These are phyloP conservation scores for Xerocomus cyaneibrunnescens DNA, from an alignment of 1,284 basidiomycete genomes.

Conservation along the genomic window DNA sequence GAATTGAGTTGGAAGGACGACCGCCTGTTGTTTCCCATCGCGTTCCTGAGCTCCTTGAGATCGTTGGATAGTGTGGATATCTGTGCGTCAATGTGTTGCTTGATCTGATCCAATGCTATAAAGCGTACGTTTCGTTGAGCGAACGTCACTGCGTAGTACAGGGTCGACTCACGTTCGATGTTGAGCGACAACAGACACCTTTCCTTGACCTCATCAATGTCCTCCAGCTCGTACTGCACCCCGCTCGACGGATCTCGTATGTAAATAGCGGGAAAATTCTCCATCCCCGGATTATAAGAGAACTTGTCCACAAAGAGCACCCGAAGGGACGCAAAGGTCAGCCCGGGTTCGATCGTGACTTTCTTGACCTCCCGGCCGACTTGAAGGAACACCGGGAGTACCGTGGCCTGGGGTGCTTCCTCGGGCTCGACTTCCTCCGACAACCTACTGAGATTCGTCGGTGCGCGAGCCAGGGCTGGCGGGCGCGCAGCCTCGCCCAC, in stretches of 20 bases:
- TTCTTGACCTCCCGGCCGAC: slow-evolving; percentile 94
- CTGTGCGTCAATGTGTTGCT: slow-evolving; percentile 94
- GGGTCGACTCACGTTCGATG: slow-evolving; percentile 81
- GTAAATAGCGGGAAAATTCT: slow-evolving; percentile 96
- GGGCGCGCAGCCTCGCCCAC: slow-evolving; percentile 31
- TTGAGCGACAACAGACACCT: slow-evolving; percentile 89
- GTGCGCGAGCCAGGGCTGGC: slow-evolving; percentile 40
- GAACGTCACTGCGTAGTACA: slow-evolving; percentile 4
- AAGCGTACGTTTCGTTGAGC: slow-evolving; percentile 4
- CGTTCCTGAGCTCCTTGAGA: slow-evolving; percentile 84
- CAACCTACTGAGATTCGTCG: slow-evolving; percentile 25
- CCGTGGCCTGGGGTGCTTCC: slow-evolving; percentile 34
- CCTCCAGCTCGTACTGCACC: slow-evolving; percentile 94
- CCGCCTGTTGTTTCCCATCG: slow-evolving; percentile 54
- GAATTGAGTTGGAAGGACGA: slow-evolving; percentile 39
- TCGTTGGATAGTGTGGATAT: slow-evolving; percentile 87
- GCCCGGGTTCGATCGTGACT: slow-evolving; percentile 65
- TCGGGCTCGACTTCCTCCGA: slow-evolving; percentile 21
- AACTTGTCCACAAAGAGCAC: slow-evolving; percentile 96
- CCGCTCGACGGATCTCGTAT: slow-evolving; percentile 89
- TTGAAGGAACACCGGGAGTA: slow-evolving; percentile 82
- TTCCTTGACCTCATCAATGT: slow-evolving; percentile 90
- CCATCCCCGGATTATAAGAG: slow-evolving; percentile 89
- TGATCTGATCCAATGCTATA: slow-evolving; percentile 96
- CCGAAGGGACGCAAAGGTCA: slow-evolving; percentile 72